Evolutionary conservation across 768 basidiomycete species (phyloP).

Genomic region (Pisolithus tinctorius): DNA sequence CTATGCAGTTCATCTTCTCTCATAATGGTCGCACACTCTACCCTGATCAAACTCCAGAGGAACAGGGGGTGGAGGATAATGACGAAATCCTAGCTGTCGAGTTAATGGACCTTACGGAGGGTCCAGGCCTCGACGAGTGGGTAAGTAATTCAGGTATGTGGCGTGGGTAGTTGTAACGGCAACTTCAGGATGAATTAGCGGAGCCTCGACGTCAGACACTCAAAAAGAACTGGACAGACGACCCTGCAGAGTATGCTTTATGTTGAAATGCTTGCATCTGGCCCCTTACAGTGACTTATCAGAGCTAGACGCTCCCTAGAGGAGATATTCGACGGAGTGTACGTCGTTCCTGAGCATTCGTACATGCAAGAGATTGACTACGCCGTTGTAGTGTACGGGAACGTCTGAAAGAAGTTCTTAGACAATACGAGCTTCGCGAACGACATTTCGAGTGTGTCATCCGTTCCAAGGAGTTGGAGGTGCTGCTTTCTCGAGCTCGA

Average conservation of each 20-base stretch:
- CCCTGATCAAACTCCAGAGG: slow-evolving; percentile 78
- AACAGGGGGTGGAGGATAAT: slow-evolving; percentile 80
- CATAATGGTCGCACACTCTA: slow-evolving; percentile 77
- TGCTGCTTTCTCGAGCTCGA: slow-evolving; percentile 78
- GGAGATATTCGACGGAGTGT: slow-evolving; percentile 84
- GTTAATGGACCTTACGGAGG: slow-evolving; percentile 83
- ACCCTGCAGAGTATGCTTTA: slow-evolving; percentile 60
- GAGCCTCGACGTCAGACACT: slow-evolving; percentile 63
- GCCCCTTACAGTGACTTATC: not conserved
- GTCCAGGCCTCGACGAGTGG: slow-evolving; percentile 53
- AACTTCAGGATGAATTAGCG: slow-evolving; percentile 52
- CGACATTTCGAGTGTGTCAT: slow-evolving; percentile 90
- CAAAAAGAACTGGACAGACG: slow-evolving; percentile 76
- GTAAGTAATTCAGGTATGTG: slow-evolving; percentile 32
- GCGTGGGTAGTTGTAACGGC: slow-evolving; percentile 1
- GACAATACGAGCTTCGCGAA: slow-evolving; percentile 86
- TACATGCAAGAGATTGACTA: not conserved
- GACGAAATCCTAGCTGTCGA: slow-evolving; percentile 89
- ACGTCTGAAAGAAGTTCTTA: slow-evolving; percentile 79
- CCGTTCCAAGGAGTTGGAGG: slow-evolving; percentile 87
- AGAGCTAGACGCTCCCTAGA: slow-evolving; percentile 73
- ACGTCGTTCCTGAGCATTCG: slow-evolving; percentile 27
- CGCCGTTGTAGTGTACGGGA: slow-evolving; percentile 61
- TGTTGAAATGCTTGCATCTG: not conserved
- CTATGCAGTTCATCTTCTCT: slow-evolving; percentile 80